Base-by-base conservation (phyloP, 2,329 filamentous ascomycete genomes). In the Neonectria coccinea region DNA sequence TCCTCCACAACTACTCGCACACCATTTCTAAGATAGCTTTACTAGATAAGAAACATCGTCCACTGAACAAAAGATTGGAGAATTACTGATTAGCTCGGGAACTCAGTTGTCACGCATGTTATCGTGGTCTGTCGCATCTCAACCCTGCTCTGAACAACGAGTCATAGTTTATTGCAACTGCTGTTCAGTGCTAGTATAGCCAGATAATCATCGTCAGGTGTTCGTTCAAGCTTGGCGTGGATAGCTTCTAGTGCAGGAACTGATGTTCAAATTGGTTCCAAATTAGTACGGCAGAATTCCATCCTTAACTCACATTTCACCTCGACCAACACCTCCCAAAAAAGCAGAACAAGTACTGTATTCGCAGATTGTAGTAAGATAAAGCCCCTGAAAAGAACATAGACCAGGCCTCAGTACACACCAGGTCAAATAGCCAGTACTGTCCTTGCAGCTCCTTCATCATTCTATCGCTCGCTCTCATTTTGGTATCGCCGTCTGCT, bases 361-460 rank as follows among this genome's bases (percentile, higher is more conserved):
- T 45, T 25, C 20, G 16, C 11, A 29, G 20, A 2, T 2, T 14
- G 5, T 45, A 10, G 5, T 11, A 31, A 50, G 47, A 31, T 9
- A 31, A 31, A 31, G 9, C 16, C 25, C 25, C 25, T 25, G 33
- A 10, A 10, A 16, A 18, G n/a, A 53, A 53, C 22, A 22, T 20
- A 59, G 57, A 16, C 57, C 47, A 27, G 10, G 53, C 48, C 41
- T 47, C 20, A 36, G 31, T 22, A 16, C 48, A 36, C 50, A 41
- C 29, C 39, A 22, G 22, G 39, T n/a, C 11, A 36, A 42, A 53
- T 10, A 41, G 44, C 12, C 47, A 29, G 41, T 47, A 16, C 25
- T 53, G 14, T 55, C 29, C 20, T 67, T 53, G 25, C 63, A 62
- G 64, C 33, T 72, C 64, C 11, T 72, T 58, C 66, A 62, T 68